Base-by-base conservation (phyloP, 805 yeast genomes). In the Wickerhamomyces alni region DNA sequence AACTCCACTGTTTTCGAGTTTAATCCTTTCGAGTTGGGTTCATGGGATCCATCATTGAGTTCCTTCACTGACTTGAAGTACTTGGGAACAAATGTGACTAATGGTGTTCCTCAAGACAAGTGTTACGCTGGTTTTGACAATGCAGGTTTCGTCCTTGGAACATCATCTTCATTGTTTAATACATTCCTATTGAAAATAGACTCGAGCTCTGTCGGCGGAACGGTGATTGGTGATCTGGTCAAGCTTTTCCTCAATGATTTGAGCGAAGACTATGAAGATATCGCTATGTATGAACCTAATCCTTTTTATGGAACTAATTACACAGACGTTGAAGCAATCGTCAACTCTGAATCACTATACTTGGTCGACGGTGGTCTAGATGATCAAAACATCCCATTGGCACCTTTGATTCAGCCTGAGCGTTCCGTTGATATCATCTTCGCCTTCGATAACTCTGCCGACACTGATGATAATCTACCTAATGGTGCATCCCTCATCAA, bases 141-240 rank as follows among this genome's bases (percentile, higher is more conserved):
- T 51, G 80, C 83, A 2, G 95, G 95, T 7, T 88, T 77, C 54
- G 63, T 85, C 25, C 66, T 86, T 63, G 96, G 94, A 29, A 80
- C 95, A 7, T 85, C 95, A 2, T 82, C 95, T 2, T 70, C 91
- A 1, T 61, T 87, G 35, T 87, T 87, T 67, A 87, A 84, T 56
- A 79, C 77, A 57, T 66, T 81, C 37, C 54, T 85, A 16, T 59
- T 82, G 33, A 70, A 72, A 47, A 58, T 82, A 37, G 77, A 82
- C 54, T 55, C 75, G 15, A 70, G 81, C 3, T 69, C 72, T 22
- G 42, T 74, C 2, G 51, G 69, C 5, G 75, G 78, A 13, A 5
- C 31, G 11, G 63, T 66, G 21, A 47, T 81, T 9, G 57, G 24
- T 21, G 9, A 21, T 9, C 6, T 21, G 6, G 24, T 21, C 9